These are phyloP conservation scores for Alternaria longipes DNA, from an alignment of 2,329 filamentous ascomycete genomes.

Conservation along the genomic window DNA sequence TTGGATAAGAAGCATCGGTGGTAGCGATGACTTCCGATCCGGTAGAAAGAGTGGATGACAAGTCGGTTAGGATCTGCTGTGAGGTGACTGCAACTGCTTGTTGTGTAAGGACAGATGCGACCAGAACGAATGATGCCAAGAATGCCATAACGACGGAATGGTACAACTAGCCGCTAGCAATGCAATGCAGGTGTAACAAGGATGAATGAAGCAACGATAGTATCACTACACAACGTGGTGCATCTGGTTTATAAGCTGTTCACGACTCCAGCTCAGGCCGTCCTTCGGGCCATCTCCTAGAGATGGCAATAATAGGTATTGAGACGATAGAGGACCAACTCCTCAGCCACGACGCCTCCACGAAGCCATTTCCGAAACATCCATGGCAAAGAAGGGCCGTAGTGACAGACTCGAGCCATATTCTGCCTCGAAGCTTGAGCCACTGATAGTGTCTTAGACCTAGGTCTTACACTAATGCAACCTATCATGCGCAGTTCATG, in stretches of 20 bases:
- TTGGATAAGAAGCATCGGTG: neutral
- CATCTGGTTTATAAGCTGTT: slow-evolving; percentile 2
- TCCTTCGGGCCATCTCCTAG: neutral
- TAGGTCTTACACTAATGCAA: neutral
- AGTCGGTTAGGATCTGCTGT: slow-evolving; percentile 7
- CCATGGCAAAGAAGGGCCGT: neutral
- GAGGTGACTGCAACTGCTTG: slow-evolving; percentile 3
- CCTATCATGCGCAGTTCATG: neutral
- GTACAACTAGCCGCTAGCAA: neutral
- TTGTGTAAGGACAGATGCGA: neutral
- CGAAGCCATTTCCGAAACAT: neutral
- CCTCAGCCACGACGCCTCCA: slow-evolving; percentile 4
- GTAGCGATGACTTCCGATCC: neutral
- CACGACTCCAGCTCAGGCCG: neutral
- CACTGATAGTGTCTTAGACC: neutral
- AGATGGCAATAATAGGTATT: neutral
- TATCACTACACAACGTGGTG: neutral
- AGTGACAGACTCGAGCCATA: neutral
- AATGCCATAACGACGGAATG: neutral
- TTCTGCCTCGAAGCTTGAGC: neutral
- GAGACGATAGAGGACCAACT: neutral
- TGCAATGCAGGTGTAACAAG: slow-evolving; percentile 1
- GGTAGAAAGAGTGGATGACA: neutral
- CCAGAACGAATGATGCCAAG: neutral
- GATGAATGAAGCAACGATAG: neutral